Percentiles rank a stretch among this genome's conserved stretches.
Conservation (phyloP, 257 asterid species). For the Mentha longifolia region DNA sequence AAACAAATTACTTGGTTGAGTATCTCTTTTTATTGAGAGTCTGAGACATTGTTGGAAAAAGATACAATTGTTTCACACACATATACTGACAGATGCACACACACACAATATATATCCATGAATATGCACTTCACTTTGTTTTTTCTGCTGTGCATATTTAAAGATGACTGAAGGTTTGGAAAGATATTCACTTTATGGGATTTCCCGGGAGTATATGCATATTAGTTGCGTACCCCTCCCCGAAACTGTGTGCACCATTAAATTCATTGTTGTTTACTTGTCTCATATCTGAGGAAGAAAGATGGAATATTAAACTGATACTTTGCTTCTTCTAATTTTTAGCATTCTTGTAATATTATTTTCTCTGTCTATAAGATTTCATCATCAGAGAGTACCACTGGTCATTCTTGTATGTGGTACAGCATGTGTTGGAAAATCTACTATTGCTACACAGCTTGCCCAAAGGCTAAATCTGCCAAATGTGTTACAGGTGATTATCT, state of each 20-base stretch:
- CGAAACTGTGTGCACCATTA: neutral
- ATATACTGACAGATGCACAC: neutral
- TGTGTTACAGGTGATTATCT: constrained; percentile 78
- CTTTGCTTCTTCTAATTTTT: constrained; percentile 6
- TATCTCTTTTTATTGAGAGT: neutral
- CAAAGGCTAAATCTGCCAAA: constrained; percentile 96
- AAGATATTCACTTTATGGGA: neutral
- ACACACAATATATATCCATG: no score
- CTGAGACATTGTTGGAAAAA: neutral
- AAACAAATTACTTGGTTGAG: neutral
- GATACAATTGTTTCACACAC: neutral
- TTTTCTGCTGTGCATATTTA: neutral
- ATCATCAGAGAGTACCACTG: constrained; percentile 95
- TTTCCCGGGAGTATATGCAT: constrained; percentile 4
- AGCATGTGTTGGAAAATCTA: constrained; percentile 98
- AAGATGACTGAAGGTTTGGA: constrained; percentile 10
- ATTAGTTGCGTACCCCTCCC: neutral
- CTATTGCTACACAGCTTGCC: constrained; percentile 98
- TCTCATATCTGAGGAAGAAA: neutral
- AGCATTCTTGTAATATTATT: constrained; percentile 29
- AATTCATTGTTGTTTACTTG: neutral
- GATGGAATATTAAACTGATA: constrained; percentile 29
- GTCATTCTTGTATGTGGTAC: constrained; percentile 99
- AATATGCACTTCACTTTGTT: neutral
- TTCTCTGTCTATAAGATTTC: constrained; percentile 64